These are phyloP conservation scores for Pseudotulostoma volvatum DNA, from an alignment of 495 filamentous ascomycete species.

Conservation along the genomic window DNA sequence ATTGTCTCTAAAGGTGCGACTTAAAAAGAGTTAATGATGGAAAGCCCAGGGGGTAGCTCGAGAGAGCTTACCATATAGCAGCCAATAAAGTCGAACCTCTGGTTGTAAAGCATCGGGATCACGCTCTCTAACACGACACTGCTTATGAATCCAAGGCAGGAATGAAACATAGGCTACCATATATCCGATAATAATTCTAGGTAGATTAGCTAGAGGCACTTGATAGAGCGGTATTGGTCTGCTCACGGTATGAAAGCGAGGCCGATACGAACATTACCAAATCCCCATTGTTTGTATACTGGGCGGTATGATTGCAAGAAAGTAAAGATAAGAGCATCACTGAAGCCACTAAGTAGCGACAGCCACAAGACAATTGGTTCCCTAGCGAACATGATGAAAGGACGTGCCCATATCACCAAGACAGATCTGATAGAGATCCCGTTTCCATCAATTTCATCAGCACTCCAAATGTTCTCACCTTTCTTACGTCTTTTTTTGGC, in stretches of 20 bases:
- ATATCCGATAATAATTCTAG: slow-evolving; percentile 42
- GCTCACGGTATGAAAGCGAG: slow-evolving; percentile 34
- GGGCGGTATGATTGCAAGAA: slow-evolving; percentile 45
- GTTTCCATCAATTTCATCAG: slow-evolving; percentile 31
- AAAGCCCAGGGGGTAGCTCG: neutral
- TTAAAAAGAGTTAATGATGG: slow-evolving; percentile 9
- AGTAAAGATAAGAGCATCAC: slow-evolving; percentile 56
- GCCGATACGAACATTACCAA: slow-evolving; percentile 34
- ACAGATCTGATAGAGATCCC: slow-evolving; percentile 34
- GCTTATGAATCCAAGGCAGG: slow-evolving; percentile 38
- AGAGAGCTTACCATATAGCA: slow-evolving; percentile 25
- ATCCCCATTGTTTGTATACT: slow-evolving; percentile 46
- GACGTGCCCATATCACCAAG: slow-evolving; percentile 41
- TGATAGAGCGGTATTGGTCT: neutral
- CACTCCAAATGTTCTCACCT: slow-evolving; percentile 35
- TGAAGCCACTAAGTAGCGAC: slow-evolving; percentile 54
- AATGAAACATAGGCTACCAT: slow-evolving; percentile 41
- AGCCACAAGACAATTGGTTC: slow-evolving; percentile 54
- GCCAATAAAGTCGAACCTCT: slow-evolving; percentile 12
- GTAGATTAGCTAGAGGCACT: neutral
- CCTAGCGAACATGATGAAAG: slow-evolving; percentile 53
- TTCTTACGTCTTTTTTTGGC: slow-evolving; percentile 41
- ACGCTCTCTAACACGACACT: slow-evolving; percentile 20
- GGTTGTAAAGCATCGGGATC: slow-evolving; percentile 12
- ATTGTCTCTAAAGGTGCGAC: slow-evolving; percentile 39